Conservation (phyloP, 148 eudicot species). For the Fagopyrum esculentum region DNA sequence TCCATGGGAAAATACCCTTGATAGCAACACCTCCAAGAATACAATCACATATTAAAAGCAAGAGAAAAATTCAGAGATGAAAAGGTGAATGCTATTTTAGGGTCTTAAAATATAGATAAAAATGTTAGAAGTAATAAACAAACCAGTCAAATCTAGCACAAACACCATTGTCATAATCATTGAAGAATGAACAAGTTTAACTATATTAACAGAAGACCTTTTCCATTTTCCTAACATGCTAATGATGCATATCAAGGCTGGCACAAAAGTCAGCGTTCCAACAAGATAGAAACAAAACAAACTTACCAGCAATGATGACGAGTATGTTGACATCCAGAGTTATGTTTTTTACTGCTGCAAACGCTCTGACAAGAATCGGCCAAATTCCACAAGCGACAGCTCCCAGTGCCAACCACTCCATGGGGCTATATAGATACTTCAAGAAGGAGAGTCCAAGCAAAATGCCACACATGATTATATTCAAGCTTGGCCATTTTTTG, state of each 20-base stretch:
- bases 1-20: not conserved
- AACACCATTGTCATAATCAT: not conserved
- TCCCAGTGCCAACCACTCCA: slow-evolving; percentile 63
- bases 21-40: not conserved
- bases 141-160: not conserved
- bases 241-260: not conserved
- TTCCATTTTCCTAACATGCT: not conserved
- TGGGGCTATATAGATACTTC: slow-evolving; percentile 51
- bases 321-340: slow-evolving; percentile 69
- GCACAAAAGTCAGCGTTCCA: not conserved
- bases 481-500: slow-evolving; percentile 80
- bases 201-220: not conserved
- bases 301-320: slow-evolving; percentile 67
- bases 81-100: not conserved
- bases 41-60: not conserved
- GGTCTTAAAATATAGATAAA: not conserved
- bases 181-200: not conserved
- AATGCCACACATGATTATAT: slow-evolving; percentile 48
- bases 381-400: slow-evolving; percentile 61
- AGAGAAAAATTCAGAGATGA: not conserved
- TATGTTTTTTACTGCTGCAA: slow-evolving; percentile 41
- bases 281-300: not conserved
- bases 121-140: not conserved
- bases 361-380: slow-evolving; percentile 45
- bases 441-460: slow-evolving; percentile 52